Base-by-base conservation (phyloP, 768 basidiomycete species). In the Xerocomus potaroensis region DNA sequence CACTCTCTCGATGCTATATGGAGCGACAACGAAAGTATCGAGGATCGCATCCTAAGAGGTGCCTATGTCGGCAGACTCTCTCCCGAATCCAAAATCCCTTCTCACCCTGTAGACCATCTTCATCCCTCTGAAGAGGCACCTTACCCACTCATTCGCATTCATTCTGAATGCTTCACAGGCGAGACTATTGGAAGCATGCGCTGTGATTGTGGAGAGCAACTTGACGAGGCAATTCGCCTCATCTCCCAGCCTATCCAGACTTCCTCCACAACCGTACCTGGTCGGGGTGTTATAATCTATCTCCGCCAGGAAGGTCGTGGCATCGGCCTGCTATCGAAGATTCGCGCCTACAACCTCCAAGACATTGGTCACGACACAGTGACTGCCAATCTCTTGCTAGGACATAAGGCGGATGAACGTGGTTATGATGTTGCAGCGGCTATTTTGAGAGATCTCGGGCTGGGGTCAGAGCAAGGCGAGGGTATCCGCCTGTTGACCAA, bases 341-440 rank as follows among this genome's bases (percentile, higher is more conserved):
- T 99, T 48, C 80, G 88, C 27, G 96, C 96, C 12, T 99, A 99
- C 71, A 99, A 99, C 63, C 74, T 98, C 16, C 96, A 98, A 65
- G 96, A 99, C 65, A 72, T 99, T 41, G 96, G 96, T 0, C 91
- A 97, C 62, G 96, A 98, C 69, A 99, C 96, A n/a, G 96, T 99
- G 56, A 84, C 89, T 5, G 96, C 96, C 22, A 99, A 99, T 66
- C 71, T 98, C 31, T 79, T 96, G 77, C 82, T 99, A 24, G 96
- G 96, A 2, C 90, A 96, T 66, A 77, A 82, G 49, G 94, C 96
- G 5, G 96, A 99, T 63, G 89, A 95, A 66, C 80, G 96, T 27
- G 84, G 84, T 19, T 99, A 98, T 67, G 91, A 87, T 54, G 75
- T 98, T 48, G 96, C 96, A 1, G 86, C 74, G 8, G 92, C 87